These are phyloP conservation scores for Aspergillus amoenus DNA, from an alignment of 2,329 filamentous ascomycete genomes.

Conservation along the genomic window DNA sequence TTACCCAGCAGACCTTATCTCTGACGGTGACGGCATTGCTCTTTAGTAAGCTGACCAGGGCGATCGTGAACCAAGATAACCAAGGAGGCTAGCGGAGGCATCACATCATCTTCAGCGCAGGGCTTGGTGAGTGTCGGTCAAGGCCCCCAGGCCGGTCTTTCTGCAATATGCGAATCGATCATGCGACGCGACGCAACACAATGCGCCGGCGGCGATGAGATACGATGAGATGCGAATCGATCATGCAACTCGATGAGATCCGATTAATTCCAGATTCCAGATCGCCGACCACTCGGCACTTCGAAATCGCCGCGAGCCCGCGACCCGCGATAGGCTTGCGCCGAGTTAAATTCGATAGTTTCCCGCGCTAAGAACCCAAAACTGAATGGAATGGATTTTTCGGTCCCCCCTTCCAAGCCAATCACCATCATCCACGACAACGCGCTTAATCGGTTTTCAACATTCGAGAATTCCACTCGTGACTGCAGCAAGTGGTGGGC, in stretches of 20 bases:
- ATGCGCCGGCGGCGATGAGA: neutral
- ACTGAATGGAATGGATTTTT: neutral
- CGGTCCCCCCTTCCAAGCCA: slow-evolving; percentile 1
- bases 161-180: neutral
- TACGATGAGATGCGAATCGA: neutral
- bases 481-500: too few species aligned
- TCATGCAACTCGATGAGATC: slow-evolving; percentile 6
- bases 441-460: neutral
- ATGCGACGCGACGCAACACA: neutral
- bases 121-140: too few species aligned
- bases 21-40: neutral
- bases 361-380: neutral
- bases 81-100: too few species aligned
- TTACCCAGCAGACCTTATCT: neutral
- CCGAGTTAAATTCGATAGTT: slow-evolving; percentile 1
- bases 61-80: too few species aligned
- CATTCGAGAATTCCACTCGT: too few species aligned
- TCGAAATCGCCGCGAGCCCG: neutral
- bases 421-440: neutral
- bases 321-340: neutral
- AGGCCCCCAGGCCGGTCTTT: too few species aligned
- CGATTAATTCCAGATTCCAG: neutral
- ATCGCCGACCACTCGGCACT: neutral
- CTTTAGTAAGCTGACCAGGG: neutral
- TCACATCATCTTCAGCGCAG: too few species aligned